A percentile compares a stretch with the other conserved stretches of the same genome.
Evolutionary conservation across 495 filamentous ascomycete species (phyloP).

Genomic region (Talaromyces liani): DNA sequence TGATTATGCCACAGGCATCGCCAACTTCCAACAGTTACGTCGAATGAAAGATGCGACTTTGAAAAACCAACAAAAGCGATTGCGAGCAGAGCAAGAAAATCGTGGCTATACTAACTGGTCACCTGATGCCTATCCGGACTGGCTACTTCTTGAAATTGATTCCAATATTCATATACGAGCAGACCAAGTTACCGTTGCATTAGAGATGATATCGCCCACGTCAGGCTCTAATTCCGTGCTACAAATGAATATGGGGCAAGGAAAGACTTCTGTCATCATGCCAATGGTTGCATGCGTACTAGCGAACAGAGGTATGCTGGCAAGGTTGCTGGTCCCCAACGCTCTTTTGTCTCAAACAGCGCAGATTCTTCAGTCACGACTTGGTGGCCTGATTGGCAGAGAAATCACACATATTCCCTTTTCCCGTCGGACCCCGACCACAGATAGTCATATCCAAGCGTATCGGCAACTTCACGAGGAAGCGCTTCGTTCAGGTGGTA

Average conservation of each 20-base stretch:
- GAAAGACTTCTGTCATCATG: conserved; percentile 65
- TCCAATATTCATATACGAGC: conserved; percentile 53
- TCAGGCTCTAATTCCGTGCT: conserved; percentile 44
- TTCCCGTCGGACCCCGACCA: conserved; percentile 38
- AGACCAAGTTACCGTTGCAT: conserved; percentile 51
- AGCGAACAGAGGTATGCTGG: conserved; percentile 44
- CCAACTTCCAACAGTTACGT: conserved; percentile 29
- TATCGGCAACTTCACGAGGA: conserved; percentile 28
- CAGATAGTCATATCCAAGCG: not conserved
- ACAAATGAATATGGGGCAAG: conserved; percentile 72
- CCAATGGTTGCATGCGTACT: conserved; percentile 52
- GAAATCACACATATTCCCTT: conserved; percentile 57
- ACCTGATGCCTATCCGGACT: conserved; percentile 45
- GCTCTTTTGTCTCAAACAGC: conserved; percentile 54
- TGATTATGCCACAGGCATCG: conserved; percentile 27
- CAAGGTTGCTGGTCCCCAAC: conserved; percentile 55
- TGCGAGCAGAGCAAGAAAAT: conserved; percentile 45
- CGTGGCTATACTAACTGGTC: conserved; percentile 46
- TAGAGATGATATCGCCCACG: conserved; percentile 46
- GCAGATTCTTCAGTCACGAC: conserved; percentile 46
- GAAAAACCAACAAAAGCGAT: conserved; percentile 19
- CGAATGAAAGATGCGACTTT: conserved; percentile 30
- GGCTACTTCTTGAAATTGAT: conserved; percentile 57
- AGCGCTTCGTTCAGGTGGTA: conserved; percentile 24
- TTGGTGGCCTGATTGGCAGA: conserved; percentile 52